Conservation (phyloP, 2,329 filamentous ascomycete species). For the Geosmithia morbida region DNA sequence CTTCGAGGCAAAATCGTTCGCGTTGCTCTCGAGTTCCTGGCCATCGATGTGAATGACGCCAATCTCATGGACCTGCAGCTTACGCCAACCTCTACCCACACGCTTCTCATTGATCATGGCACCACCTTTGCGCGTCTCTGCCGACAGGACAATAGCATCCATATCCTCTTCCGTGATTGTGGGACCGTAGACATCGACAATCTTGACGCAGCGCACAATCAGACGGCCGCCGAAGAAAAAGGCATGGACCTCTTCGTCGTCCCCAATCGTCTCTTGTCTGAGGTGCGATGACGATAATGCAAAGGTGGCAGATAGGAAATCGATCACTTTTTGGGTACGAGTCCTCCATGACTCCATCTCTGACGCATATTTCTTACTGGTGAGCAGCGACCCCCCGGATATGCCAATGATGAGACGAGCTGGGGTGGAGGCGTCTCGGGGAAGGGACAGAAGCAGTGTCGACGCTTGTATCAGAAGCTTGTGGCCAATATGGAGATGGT, state of each 20-base stretch:
- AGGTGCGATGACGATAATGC: neutral
- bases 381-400: conserved; percentile 72
- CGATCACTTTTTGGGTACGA: conserved; percentile 53
- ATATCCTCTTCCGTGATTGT: conserved; percentile 73
- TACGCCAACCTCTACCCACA: conserved; percentile 57
- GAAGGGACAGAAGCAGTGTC: conserved; percentile 42
- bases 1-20: conserved; percentile 57
- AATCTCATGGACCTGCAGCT: conserved; percentile 73
- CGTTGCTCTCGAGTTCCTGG: conserved; percentile 27
- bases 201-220: conserved; percentile 64
- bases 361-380: conserved; percentile 78
- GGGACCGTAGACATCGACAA: conserved; percentile 80
- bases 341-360: conserved; percentile 68
- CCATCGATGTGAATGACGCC: conserved; percentile 59
- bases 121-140: conserved; percentile 75
- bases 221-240: conserved; percentile 45
- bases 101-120: conserved; percentile 77
- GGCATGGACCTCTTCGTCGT: conserved; percentile 21
- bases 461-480: conserved; percentile 92
- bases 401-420: conserved; percentile 64
- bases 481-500: conserved; percentile 89
- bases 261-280: neutral
- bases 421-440: neutral
- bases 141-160: conserved; percentile 71
- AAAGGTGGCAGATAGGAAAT: conserved; percentile 53